These are phyloP conservation scores for Xylaria hypoxylon DNA, from an alignment of 2,329 filamentous ascomycete genomes.

Conservation along the genomic window DNA sequence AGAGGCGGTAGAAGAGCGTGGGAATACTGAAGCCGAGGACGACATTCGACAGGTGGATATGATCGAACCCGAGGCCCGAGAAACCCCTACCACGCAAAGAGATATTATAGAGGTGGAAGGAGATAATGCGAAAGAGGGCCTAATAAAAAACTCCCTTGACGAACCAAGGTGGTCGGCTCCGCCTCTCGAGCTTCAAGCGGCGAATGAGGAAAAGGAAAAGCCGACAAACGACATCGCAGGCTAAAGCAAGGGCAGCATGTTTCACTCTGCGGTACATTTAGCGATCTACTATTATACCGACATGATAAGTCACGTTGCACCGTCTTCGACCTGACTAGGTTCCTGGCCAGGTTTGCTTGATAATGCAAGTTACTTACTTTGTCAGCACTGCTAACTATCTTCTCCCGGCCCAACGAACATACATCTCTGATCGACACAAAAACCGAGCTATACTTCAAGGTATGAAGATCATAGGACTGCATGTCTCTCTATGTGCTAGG, in stretches of 20 bases:
- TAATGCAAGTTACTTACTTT: not conserved
- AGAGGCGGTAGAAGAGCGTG: slow-evolving; percentile 9
- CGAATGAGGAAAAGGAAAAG: slow-evolving; percentile 1
- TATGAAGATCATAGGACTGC: not conserved
- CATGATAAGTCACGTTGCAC: not conserved
- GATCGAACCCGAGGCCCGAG: slow-evolving; percentile 6
- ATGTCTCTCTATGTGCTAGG: not conserved
- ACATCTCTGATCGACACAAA: not conserved
- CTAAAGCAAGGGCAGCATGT: slow-evolving; percentile 13
- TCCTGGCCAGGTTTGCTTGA: not conserved
- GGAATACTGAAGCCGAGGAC: slow-evolving; percentile 10
- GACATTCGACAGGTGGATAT: slow-evolving; percentile 17
- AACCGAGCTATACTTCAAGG: not conserved
- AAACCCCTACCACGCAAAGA: slow-evolving; percentile 10
- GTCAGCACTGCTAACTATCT: not conserved
- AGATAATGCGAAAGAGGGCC: slow-evolving; percentile 40
- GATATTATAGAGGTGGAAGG: slow-evolving; percentile 33
- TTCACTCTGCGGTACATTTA: not conserved
- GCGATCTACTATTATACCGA: not conserved
- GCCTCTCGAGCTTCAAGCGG: slow-evolving; percentile 31
- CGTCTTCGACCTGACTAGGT: not conserved
- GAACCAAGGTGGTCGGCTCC: slow-evolving; percentile 44
- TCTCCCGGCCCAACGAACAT: not conserved
- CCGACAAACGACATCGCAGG: not conserved
- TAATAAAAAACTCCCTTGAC: slow-evolving; percentile 41